These are phyloP conservation scores for Astrothelium subdiscretum DNA, from an alignment of 495 filamentous ascomycete genomes.

Conservation along the genomic window DNA sequence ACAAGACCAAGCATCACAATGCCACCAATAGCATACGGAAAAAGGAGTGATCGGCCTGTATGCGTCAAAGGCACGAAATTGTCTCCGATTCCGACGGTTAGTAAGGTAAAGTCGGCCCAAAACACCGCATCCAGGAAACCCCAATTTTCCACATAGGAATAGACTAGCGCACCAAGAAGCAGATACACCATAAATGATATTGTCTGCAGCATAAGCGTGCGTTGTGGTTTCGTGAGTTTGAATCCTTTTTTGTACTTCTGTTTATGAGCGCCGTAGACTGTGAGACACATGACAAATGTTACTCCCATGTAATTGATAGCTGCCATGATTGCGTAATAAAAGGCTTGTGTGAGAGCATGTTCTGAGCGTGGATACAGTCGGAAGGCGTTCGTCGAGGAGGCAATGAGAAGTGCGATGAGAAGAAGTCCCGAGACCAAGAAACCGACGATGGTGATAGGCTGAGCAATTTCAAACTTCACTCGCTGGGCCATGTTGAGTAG, in stretches of 20 bases:
- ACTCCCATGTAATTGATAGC: conserved; percentile 67
- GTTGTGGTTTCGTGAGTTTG: conserved; percentile 57
- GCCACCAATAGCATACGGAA: conserved; percentile 71
- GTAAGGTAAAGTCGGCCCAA: conserved; percentile 72
- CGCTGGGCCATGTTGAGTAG: conserved; percentile 63
- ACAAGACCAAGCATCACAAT: conserved; percentile 77
- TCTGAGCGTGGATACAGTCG: conserved; percentile 22
- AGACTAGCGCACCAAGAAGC: conserved; percentile 60
- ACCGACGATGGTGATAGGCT: conserved; percentile 55
- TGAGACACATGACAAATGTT: conserved; percentile 56
- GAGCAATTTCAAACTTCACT: conserved; percentile 42
- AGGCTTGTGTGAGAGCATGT: conserved; percentile 57
- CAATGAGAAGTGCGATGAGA: conserved; percentile 48
- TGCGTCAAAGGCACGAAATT: conserved; percentile 53
- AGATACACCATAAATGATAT: conserved; percentile 69
- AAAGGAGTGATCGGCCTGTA: conserved; percentile 53
- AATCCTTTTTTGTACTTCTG: conserved; percentile 61
- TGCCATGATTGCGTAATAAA: conserved; percentile 71
- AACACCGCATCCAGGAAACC: conserved; percentile 67
- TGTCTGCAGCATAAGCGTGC: conserved; percentile 82
- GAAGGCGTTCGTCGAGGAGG: conserved; percentile 27
- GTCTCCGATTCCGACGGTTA: conserved; percentile 69
- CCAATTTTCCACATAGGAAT: conserved; percentile 65
- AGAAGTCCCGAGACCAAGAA: conserved; percentile 58
- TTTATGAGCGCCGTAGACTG: conserved; percentile 50